Conservation (phyloP, 1,139 yeast genomes). For the Nakaseomyces nivariensis region DNA sequence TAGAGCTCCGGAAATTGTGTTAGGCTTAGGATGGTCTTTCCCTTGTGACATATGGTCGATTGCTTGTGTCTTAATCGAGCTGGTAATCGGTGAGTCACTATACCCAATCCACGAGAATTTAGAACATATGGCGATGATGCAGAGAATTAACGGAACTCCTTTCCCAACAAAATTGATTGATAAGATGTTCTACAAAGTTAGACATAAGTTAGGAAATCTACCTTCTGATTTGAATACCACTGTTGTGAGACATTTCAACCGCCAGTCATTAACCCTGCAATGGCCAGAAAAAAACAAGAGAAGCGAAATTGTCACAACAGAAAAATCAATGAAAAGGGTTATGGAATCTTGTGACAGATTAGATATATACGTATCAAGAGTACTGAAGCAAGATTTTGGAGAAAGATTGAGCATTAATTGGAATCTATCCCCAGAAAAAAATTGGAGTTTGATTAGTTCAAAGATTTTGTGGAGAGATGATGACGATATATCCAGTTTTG, state of each 20-base stretch:
- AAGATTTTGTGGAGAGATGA: conserved; percentile 12
- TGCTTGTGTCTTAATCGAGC: conserved; percentile 86
- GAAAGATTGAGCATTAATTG: conserved; percentile 24
- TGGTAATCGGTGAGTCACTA: conserved; percentile 90
- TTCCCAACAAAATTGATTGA: conserved; percentile 25
- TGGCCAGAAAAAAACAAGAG: conserved; percentile 28
- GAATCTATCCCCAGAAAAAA: conserved; percentile 25
- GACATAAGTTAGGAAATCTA: conserved; percentile 25
- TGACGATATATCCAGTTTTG: neutral
- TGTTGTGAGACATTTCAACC: conserved; percentile 27
- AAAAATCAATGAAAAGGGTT: conserved; percentile 26
- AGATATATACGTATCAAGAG: conserved; percentile 22
- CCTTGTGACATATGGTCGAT: conserved; percentile 96
- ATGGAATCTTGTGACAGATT: conserved; percentile 25
- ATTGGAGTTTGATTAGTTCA: conserved; percentile 22
- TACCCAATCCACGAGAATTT: conserved; percentile 91
- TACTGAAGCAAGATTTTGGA: conserved; percentile 22
- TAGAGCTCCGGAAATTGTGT: conserved; percentile 91
- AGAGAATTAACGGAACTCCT: conserved; percentile 43
- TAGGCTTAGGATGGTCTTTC: conserved; percentile 86
- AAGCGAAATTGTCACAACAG: conserved; percentile 23
- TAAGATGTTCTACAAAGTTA: conserved; percentile 27
- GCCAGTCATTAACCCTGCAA: conserved; percentile 13
- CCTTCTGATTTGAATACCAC: conserved; percentile 27
- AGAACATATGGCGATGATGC: conserved; percentile 94